A percentile compares a stretch with the other conserved stretches of the same genome.
phyloP scores from a whole-genome alignment of 345 rosid genomes.

The Mallotus nudiflorus region DNA sequence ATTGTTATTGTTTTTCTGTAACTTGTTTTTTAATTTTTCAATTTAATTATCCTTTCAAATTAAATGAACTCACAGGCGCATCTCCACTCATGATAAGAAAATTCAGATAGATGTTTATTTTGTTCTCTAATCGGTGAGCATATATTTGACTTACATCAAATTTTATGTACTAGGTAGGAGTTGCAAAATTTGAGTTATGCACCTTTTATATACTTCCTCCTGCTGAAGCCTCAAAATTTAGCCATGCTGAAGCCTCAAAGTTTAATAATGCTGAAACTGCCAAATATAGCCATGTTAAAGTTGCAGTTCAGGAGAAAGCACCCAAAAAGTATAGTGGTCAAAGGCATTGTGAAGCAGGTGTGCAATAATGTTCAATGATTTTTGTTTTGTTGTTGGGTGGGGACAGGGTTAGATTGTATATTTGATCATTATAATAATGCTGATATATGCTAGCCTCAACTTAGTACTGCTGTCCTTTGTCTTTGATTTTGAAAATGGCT shows the following conservation, averaged over 20 bases:
- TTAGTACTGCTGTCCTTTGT: neutral
- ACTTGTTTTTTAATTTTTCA: neutral
- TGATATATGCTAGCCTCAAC: no score
- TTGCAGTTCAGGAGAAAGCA: slow-evolving; percentile 24
- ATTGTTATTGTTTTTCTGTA: neutral
- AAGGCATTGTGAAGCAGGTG: slow-evolving; percentile 22
- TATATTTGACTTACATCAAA: neutral
- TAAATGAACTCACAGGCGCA: neutral
- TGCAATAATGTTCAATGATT: neutral
- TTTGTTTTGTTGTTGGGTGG: neutral
- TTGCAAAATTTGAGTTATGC: slow-evolving; percentile 17
- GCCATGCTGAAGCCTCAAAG: slow-evolving; percentile 17
- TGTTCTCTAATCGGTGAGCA: neutral
- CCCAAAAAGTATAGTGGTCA: neutral
- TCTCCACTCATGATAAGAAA: neutral
- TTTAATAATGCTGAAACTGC: slow-evolving; percentile 15
- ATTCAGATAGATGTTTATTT: neutral
- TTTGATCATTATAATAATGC: neutral
- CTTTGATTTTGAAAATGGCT: neutral
- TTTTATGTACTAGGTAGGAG: slow-evolving; percentile 27
- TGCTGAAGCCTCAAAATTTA: slow-evolving; percentile 13
- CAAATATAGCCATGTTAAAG: slow-evolving; percentile 18
- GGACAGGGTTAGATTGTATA: neutral
- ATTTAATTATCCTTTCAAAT: neutral
- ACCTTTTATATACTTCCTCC: slow-evolving; percentile 36